Conservation (phyloP, 2,329 filamentous ascomycete species). For the Cordyceps javanica region DNA sequence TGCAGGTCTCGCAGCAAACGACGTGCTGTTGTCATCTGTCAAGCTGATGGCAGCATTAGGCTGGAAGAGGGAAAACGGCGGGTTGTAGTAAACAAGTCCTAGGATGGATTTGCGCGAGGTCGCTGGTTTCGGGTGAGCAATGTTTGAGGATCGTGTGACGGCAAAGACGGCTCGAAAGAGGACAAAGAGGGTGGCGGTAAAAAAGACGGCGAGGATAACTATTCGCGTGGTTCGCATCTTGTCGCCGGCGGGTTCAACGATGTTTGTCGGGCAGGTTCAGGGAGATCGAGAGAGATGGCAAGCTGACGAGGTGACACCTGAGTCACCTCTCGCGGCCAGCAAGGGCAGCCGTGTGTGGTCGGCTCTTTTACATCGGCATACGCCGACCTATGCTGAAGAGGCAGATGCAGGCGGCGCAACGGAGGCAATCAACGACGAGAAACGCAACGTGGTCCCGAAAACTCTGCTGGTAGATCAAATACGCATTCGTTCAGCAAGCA, state of each 20-base stretch:
- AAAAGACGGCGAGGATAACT: conserved; percentile 48
- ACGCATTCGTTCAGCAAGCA: background rate
- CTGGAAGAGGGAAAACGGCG: conserved; percentile 83
- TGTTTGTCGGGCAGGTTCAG: background rate
- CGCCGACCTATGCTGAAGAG: conserved; percentile 2
- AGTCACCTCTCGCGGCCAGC: conserved; percentile 13
- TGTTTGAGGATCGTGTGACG: conserved; percentile 1
- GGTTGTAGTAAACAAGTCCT: conserved; percentile 61
- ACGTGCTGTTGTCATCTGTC: conserved; percentile 96
- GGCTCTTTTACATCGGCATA: conserved; percentile 10
- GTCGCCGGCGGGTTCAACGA: conserved; percentile 11
- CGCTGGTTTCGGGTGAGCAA: background rate
- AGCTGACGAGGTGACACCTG: conserved; percentile 11
- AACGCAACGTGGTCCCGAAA: background rate
- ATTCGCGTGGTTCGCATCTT: conserved; percentile 51
- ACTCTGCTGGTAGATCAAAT: background rate
- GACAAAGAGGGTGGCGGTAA: conserved; percentile 48
- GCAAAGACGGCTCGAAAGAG: conserved; percentile 46
- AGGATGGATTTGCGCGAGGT: conserved; percentile 24
- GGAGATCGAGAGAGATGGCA: background rate
- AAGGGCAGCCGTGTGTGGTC: conserved; percentile 1
- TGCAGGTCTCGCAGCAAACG: conserved; percentile 87
- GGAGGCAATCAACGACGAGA: background rate
- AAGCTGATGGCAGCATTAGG: conserved; percentile 93
- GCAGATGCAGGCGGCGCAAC: background rate